Evolutionary conservation across 2,329 filamentous ascomycete species (phyloP), one percentile per base, ranked within the genome.

Genomic region (Xylaria sp.): DNA sequence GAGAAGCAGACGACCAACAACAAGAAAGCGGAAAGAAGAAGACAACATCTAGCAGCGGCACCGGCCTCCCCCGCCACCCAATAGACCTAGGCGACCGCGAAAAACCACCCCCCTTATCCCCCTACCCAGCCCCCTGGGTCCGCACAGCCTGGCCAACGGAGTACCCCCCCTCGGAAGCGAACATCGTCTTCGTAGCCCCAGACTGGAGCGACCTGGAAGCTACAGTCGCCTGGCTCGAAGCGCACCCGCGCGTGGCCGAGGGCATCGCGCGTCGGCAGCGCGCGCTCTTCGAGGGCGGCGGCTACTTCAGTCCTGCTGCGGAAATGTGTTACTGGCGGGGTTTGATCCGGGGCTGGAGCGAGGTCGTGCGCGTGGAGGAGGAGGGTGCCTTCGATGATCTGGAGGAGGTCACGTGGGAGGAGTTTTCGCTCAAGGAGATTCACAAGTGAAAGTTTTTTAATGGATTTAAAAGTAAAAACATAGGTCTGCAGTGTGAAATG

Each of bases 251-350:
- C 1, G 74, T 83, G 3, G 84, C 84, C 1, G 80, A 81, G 71
- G 82, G 81, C 0, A 86, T 87, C 57, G 85, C 85, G 18, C 69
- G 76, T 54, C 76, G 84, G 40, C 85, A 87, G 78, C 80, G 84
- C 60, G 80, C 78, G 16, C 62, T 81, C 58, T 84, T 84, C 72
- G 78, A 79, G 0, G 80, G 76, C 13, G 79, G 77, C 0, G 85
- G 84, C 0, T 84, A 85, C 72, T 76, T 85, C 54, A 84, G 82
- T 66, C 80, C 81, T 16, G 84, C 84, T n/a, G 84, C 85, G 0
- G 85, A 87, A 75, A 78, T 75, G 66, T 87, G 85, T 71, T 87
- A 87, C 77, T 87, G 85, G 85, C 79, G 85, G 48, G 82, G 80
- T 0, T 63, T 85, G 69, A 74, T 87, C 25, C 79, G 80, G 64